phyloP scores from a whole-genome alignment of 208 protist genomes.

The Angomonas deanei region DNA sequence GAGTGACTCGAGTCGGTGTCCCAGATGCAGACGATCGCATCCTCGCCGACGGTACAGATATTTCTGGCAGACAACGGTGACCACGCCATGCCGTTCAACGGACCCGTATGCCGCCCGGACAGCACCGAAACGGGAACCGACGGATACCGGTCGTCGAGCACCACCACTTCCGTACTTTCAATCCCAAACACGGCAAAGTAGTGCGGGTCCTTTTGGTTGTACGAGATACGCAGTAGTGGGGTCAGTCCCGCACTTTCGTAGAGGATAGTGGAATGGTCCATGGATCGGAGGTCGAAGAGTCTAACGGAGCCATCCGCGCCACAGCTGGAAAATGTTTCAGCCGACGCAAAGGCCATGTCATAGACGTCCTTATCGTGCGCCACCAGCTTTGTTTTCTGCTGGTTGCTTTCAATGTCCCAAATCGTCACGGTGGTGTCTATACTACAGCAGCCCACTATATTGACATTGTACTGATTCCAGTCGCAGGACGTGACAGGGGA shows the following conservation, averaged over 20 bases:
- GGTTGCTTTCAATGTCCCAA: slow-evolving; percentile 93
- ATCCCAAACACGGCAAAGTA: slow-evolving; percentile 96
- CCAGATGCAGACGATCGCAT: slow-evolving; percentile 97
- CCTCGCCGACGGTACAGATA: slow-evolving; percentile 95
- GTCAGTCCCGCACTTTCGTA: slow-evolving; percentile 92
- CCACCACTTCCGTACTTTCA: slow-evolving; percentile 90
- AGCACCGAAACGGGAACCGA: slow-evolving; percentile 83
- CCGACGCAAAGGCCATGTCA: slow-evolving; percentile 96
- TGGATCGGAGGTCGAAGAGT: slow-evolving; percentile 96
- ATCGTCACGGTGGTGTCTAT: slow-evolving; percentile 99
- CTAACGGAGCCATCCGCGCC: slow-evolving; percentile 98
- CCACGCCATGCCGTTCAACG: slow-evolving; percentile 97
- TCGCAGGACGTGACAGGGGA: slow-evolving; percentile 99
- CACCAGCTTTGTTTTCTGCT: slow-evolving; percentile 96
- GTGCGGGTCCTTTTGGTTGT: slow-evolving; percentile 97
- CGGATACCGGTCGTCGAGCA: slow-evolving; percentile 95
- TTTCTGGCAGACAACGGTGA: slow-evolving; percentile 91
- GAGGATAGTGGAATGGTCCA: slow-evolving; percentile 98
- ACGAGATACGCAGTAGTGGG: slow-evolving; percentile 94
- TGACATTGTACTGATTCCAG: slow-evolving; percentile 96
- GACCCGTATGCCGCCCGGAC: slow-evolving; percentile 67
- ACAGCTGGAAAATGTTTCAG: slow-evolving; percentile 95
- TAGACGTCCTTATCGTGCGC: slow-evolving; percentile 99
- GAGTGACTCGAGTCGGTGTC: slow-evolving; percentile 71
- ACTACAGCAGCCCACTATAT: slow-evolving; percentile 95